These are phyloP conservation scores for Pythium aquatile DNA, from an alignment of 352 stramenopile genomes.

Conservation along the genomic window DNA sequence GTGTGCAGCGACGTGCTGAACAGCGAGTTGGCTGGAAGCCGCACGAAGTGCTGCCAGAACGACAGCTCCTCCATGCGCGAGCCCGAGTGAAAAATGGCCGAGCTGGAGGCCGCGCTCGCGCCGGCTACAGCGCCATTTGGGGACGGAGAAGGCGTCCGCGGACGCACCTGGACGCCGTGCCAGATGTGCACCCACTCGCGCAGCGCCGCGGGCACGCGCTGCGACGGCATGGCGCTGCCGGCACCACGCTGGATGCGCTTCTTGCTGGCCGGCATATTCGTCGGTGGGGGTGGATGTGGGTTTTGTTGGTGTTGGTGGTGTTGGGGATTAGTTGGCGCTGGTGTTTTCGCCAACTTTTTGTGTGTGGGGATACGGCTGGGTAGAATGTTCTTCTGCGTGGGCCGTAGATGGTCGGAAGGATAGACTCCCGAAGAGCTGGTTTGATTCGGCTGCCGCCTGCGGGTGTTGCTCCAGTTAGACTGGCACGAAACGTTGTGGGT, in stretches of 20 bases:
- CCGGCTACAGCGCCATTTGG: not conserved
- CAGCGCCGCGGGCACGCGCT: constrained; percentile 57
- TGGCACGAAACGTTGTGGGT: not conserved
- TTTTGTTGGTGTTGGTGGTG: not conserved
- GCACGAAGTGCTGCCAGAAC: constrained; percentile 73
- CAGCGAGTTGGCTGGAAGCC: constrained; percentile 65
- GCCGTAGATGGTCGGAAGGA: not conserved
- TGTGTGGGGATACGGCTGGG: not conserved
- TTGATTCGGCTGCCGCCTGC: not conserved
- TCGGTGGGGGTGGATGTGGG: no score
- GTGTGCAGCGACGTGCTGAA: constrained; percentile 61
- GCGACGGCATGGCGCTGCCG: constrained; percentile 39
- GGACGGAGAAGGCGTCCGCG: constrained; percentile 22
- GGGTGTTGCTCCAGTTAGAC: not conserved
- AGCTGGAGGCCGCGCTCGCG: constrained; percentile 4
- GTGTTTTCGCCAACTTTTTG: not conserved
- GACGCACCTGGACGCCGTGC: constrained; percentile 72
- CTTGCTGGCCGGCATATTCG: constrained; percentile 67
- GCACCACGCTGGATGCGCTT: constrained; percentile 71
- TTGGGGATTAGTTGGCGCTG: not conserved
- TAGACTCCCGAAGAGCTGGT: not conserved
- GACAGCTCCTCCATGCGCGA: constrained; percentile 60
- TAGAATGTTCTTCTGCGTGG: not conserved
- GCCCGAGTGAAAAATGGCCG: constrained; percentile 66
- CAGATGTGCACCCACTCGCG: constrained; percentile 81